Base-by-base conservation (phyloP, 2,329 filamentous ascomycete species). In the Elsinoe ampelina region DNA sequence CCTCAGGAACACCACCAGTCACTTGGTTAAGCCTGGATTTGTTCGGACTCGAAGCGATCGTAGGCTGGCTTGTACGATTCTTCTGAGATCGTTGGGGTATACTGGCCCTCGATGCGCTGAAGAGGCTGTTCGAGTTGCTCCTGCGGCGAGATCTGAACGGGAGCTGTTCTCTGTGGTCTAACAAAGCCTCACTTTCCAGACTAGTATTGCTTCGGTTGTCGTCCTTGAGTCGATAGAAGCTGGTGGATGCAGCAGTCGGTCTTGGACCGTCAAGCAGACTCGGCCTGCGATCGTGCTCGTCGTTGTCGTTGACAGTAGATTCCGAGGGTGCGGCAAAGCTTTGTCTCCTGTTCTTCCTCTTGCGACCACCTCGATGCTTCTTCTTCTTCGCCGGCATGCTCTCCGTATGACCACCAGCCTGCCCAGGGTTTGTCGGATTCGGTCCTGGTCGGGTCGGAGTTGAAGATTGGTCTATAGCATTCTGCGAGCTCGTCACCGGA, bases 111-210 rank as follows among this genome's bases (percentile, higher is more conserved):
- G 55, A 55, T 7, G 60, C 56, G 17, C 48, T 38, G 11, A 66
- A 66, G 30, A 63, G 61, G 54, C 66, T 61, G 35, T 71, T 63
- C 57, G 73, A 71, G 20, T 75, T 67, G 63, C 74, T 77, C 50
- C 72, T 68, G 15, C 75, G 68, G 54, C 75, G 70, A 6, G 71
- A 65, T 54, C 72, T 66, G 19, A 72, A 63, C 5, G 70, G 68
- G 7, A 66, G 62, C 45, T 75, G 73, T 39, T 75, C 74, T 26
- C 65, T 65, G 71, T 97, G 92, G 71, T 97, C 92, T 15, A 97
- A 75, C 63, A 97, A 74, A 6, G 82, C 85, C 67, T 95, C 86
- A 69, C 90, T 96, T 63, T 96, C 92, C 61, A 97, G 75, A 70
- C 92, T 97, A 0, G 87, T 90, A 64, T 80, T 84, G 73, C 92